phyloP scores from a whole-genome alignment of 768 basidiomycete genomes.

The Phlegmacium glaucopus region DNA sequence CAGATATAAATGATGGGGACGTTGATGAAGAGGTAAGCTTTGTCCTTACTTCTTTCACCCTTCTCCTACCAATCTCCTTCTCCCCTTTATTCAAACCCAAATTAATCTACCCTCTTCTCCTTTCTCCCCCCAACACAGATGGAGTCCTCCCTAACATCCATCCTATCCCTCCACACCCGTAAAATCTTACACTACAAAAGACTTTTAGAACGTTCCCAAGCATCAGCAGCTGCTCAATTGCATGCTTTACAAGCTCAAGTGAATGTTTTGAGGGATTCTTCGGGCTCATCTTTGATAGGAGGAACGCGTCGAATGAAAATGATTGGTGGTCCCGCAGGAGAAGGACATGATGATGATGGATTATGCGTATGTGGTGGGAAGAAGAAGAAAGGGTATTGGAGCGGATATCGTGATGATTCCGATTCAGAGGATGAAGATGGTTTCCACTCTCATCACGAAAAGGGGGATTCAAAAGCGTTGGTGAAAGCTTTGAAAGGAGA shows the following conservation, averaged over 20 bases:
- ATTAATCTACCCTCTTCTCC: too few species aligned
- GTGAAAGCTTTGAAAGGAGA: constrained; percentile 47
- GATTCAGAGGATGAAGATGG: constrained; percentile 42
- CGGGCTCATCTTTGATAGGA: constrained; percentile 11
- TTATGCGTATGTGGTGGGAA: constrained; percentile 57
- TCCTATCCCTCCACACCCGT: constrained; percentile 41
- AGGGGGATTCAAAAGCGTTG: too few species aligned
- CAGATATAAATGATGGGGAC: constrained; percentile 54
- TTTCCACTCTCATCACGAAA: constrained; percentile 13
- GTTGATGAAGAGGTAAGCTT: constrained; percentile 69
- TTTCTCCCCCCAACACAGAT: constrained; percentile 26
- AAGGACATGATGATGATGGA: constrained; percentile 3
- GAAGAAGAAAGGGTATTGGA: constrained; percentile 68
- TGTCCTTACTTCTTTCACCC: neutral
- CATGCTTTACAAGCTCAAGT: constrained; percentile 86
- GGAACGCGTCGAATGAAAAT: too few species aligned
- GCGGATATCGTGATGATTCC: constrained; percentile 55
- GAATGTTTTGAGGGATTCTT: constrained; percentile 52
- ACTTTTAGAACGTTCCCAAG: constrained; percentile 76
- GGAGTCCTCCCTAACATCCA: constrained; percentile 32
- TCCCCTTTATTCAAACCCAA: neutral
- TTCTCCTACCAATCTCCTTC: neutral
- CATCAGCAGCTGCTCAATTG: constrained; percentile 74
- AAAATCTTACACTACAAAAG: constrained; percentile 76
- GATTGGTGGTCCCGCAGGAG: too few species aligned